A percentile compares a stretch with the other conserved stretches of the same genome.
These are phyloP conservation scores for Corylus americana DNA, from an alignment of 306 rosid species.

Conservation along the genomic window DNA sequence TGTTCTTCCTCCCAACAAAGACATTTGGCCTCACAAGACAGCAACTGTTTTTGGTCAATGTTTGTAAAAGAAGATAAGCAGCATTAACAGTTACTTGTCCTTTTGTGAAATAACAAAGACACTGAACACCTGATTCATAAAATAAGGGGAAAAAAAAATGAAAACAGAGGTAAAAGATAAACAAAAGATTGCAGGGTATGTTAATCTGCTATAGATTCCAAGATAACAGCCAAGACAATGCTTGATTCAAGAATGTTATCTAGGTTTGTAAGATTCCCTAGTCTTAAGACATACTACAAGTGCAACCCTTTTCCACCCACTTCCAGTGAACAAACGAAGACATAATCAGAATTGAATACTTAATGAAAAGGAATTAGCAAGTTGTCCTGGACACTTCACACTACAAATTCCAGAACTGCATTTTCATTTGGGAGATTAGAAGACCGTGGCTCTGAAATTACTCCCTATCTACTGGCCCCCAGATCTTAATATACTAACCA, in stretches of 20 bases:
- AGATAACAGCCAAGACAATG: neutral
- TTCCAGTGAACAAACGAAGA: neutral
- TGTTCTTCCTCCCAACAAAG: neutral
- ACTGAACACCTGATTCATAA: neutral
- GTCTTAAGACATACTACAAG: neutral
- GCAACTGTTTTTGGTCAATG: too few relatives aligned
- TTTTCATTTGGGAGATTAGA: neutral
- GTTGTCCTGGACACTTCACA: neutral
- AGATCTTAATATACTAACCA: neutral
- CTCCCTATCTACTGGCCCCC: neutral
- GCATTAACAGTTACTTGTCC: too few relatives aligned
- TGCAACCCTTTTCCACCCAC: neutral
- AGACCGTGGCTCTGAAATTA: neutral
- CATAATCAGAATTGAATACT: neutral
- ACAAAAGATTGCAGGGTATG: neutral
- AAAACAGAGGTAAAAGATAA: neutral
- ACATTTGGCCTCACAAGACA: neutral
- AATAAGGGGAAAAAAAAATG: neutral
- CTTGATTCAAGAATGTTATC: neutral
- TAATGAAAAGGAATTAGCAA: neutral
- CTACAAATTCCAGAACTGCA: neutral
- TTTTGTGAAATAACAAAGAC: too few relatives aligned
- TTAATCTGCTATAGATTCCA: neutral
- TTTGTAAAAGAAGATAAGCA: too few relatives aligned
- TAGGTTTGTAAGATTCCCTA: neutral